Evolutionary conservation across 768 basidiomycete genomes (phyloP).

Genomic region (Suillus subluteus): DNA sequence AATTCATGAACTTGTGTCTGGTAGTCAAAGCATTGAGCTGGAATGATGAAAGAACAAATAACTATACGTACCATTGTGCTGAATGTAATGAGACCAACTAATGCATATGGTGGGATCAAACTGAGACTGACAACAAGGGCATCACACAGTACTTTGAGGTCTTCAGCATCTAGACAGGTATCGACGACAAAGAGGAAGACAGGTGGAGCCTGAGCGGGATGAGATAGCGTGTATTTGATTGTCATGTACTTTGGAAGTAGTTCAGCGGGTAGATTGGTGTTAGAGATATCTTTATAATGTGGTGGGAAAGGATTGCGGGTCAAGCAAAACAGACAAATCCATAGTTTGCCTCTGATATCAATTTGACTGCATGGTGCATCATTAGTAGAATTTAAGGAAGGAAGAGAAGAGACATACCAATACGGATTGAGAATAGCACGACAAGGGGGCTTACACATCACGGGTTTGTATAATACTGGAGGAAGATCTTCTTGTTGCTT

Average conservation of each 20-base stretch:
- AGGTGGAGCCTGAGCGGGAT: slow-evolving; percentile 81
- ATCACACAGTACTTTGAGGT: slow-evolving; percentile 92
- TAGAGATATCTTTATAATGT: slow-evolving; percentile 98
- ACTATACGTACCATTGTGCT: slow-evolving; percentile 55
- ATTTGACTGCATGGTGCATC: slow-evolving; percentile 71
- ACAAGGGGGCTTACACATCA: slow-evolving; percentile 97
- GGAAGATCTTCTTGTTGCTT: slow-evolving; percentile 94
- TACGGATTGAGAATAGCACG: slow-evolving; percentile 97
- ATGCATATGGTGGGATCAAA: slow-evolving; percentile 89
- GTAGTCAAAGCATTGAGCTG: not conserved
- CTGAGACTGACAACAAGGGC: slow-evolving; percentile 91
- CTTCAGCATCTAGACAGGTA: slow-evolving; percentile 94
- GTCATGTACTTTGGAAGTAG: slow-evolving; percentile 82
- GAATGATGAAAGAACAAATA: not conserved
- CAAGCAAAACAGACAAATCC: slow-evolving; percentile 99
- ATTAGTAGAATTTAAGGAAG: slow-evolving; percentile 8
- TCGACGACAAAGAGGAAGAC: slow-evolving; percentile 98
- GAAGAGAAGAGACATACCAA: slow-evolving; percentile 59
- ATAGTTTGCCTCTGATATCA: slow-evolving; percentile 96
- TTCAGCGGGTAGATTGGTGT: slow-evolving; percentile 95
- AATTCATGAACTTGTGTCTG: slow-evolving; percentile 99
- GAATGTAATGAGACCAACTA: slow-evolving; percentile 92
- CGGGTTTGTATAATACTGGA: slow-evolving; percentile 96
- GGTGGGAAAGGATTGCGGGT: slow-evolving; percentile 96
- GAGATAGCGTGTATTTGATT: too few species aligned